Evolutionary conservation across 2,329 filamentous ascomycete genomes (phyloP).

Genomic region (Trichoderma sp.): DNA sequence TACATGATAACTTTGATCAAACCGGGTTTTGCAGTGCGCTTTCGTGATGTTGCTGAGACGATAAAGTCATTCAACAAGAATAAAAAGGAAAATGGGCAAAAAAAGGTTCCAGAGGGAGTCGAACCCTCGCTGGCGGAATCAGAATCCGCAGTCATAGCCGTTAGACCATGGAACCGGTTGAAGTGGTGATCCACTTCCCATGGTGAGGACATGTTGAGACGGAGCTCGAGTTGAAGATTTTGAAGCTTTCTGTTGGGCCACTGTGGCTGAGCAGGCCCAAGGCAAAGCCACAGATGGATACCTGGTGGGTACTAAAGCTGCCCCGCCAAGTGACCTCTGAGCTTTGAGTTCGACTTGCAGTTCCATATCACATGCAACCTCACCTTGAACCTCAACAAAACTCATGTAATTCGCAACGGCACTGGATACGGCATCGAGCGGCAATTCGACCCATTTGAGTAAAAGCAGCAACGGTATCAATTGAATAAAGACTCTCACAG

Average conservation of each 20-base stretch:
- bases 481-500: neutral
- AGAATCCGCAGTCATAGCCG: constrained; percentile 23
- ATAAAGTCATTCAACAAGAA: neutral
- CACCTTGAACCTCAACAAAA: neutral
- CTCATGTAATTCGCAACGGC: neutral
- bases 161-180: constrained; percentile 20
- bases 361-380: neutral
- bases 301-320: neutral
- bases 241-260: neutral
- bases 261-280: neutral
- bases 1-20: neutral
- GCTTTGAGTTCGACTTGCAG: neutral
- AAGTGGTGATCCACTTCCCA: constrained; percentile 11
- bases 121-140: constrained; percentile 23
- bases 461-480: neutral
- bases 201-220: neutral
- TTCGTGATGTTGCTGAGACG: neutral
- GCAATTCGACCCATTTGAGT: neutral
- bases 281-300: neutral
- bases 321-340: constrained; percentile 12
- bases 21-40: neutral
- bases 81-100: neutral
- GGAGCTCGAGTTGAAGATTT: neutral
- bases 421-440: neutral
- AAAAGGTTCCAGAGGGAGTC: constrained; percentile 20